phyloP scores from a whole-genome alignment of 257 asterid genomes.

The Knoxia roxburghii region DNA sequence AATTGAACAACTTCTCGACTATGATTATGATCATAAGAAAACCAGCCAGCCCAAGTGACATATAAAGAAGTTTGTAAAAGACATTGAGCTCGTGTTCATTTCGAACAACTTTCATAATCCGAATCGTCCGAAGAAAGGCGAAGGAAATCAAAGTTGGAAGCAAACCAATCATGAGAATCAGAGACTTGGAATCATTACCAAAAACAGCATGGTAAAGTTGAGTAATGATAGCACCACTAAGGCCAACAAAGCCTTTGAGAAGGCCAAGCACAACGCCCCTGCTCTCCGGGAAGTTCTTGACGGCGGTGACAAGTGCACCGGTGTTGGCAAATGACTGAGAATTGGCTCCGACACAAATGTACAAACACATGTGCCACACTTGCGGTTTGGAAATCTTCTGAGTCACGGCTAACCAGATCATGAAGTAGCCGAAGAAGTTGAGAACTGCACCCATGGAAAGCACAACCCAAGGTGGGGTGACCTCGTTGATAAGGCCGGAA shows the following conservation, averaged over 20 bases:
- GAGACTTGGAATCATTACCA: constrained; percentile 22
- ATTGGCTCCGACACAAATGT: constrained; percentile 74
- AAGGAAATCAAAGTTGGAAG: constrained; percentile 30
- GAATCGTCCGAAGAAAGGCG: constrained; percentile 27
- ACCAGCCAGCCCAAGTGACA: constrained; percentile 33
- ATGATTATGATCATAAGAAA: constrained; percentile 37
- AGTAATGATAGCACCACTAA: constrained; percentile 38
- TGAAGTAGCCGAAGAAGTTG: constrained; percentile 73
- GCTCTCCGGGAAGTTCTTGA: constrained; percentile 67
- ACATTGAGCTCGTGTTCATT: constrained; percentile 27
- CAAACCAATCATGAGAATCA: constrained; percentile 37
- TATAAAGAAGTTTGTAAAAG: constrained; percentile 27
- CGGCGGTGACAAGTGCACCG: constrained; percentile 75
- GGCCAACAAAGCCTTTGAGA: constrained; percentile 39
- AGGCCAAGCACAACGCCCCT: constrained; percentile 40
- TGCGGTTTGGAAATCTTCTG: constrained; percentile 40
- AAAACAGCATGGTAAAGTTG: constrained; percentile 31
- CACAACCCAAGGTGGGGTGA: constrained; percentile 85
- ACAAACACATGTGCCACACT: constrained; percentile 77
- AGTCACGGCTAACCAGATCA: constrained; percentile 79
- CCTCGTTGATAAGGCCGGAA: constrained; percentile 70
- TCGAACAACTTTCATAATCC: constrained; percentile 26
- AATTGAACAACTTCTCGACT: constrained; percentile 14
- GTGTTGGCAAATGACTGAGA: constrained; percentile 85
- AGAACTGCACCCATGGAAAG: constrained; percentile 61